Base-by-base conservation (phyloP, 805 yeast genomes). In the Yarrowia osloensis region DNA sequence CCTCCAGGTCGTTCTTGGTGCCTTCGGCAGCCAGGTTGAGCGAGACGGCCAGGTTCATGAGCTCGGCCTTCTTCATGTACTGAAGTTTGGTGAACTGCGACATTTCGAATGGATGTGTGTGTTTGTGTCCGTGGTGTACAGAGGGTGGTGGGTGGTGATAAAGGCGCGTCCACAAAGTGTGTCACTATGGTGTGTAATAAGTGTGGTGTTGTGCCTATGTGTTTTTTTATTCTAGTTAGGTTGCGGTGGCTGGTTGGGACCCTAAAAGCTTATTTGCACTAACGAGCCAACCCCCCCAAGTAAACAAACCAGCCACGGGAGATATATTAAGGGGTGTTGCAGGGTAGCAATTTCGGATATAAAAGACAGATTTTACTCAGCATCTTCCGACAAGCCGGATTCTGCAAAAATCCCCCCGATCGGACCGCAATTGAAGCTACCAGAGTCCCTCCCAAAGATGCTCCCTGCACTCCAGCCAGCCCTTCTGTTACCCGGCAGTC, bases 11-110 rank as follows among this genome's bases (percentile, higher is more conserved):
- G 33, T 61, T 46, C 67, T 75, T 76, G 63, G 71, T 40, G 19
- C 78, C 78, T 11, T 73, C 74, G 9, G 72, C 19, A 21, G 70
- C 71, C 65, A 81, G 69, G 31, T 75, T 74, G 68, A 81, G 76
- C 40, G 73, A 74, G 17, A 71, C 68, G 22, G 82, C 81, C 57
- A 81, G 71, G 21, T 74, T 74, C 66, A 76, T 75, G 62, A 81
- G 76, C 24, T 76, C 76, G 35, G 74, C 72, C 73, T 81, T 81
- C 66, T 75, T 78, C 44, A 59, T 33, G 33, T 59, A 42, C 44
- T 59, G 65, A 28, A 59, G 49, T 6, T 59, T 59, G 39, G 65
- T 29, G 44, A 59, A 54, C 24, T 35, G 46, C 31, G 62, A 54
- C 62, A 54, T 54, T 9, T 19, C 22, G 44, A 35, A 17, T 15